Base-by-base conservation (phyloP, 1,284 basidiomycete species). In the Papiliotrema nemorosa region DNA sequence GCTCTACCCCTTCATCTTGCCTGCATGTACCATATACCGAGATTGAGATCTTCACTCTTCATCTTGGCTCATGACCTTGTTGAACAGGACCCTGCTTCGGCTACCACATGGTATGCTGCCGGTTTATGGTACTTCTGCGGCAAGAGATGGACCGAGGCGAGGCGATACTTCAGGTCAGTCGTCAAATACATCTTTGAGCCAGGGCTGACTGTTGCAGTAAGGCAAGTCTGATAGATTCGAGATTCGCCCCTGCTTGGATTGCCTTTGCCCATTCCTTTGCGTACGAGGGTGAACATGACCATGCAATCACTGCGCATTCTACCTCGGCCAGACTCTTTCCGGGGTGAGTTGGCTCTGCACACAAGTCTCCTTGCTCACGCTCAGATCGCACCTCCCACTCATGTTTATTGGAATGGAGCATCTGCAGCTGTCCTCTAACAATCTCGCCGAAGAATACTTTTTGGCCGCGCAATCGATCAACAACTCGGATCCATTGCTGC, bases 331-430 rank as follows among this genome's bases (percentile, higher is more conserved):
- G 93, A 27, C 85, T 97, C 77, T 97, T 97, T 68, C 88, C 86
- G 48, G 92, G 92, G 88, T 92, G 67, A 52, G 83, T 71, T 26
- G 18, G 13, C 14, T 5, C 4, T 44, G 51, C 27, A 9, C n/a
- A 3, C 13, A 29, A 22, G 27, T 34, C 7, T 16, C 18, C 24
- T 13, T 16, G 34, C 39, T 26, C 40, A 31, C 29, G 12, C n/a
- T 16, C 49, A 91, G 90, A 14, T 91, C 91, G 1, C 92, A 97
- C 74, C 78, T 98, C 5, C 92, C 96, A 1, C 78, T 93, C 44
- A 83, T 97, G 71, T 98, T 93, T 69, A 90, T 98, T 43, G 96
- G 94, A 2, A 97, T 97, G 90, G 94, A 98, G 69, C 90, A 98
- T 61, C 86, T 98, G 42, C 86, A 88, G 66, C 79, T 97, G 5